These are phyloP conservation scores for Pseudogymnoascus verrucosus DNA, from an alignment of 2,329 filamentous ascomycete species.

Conservation along the genomic window DNA sequence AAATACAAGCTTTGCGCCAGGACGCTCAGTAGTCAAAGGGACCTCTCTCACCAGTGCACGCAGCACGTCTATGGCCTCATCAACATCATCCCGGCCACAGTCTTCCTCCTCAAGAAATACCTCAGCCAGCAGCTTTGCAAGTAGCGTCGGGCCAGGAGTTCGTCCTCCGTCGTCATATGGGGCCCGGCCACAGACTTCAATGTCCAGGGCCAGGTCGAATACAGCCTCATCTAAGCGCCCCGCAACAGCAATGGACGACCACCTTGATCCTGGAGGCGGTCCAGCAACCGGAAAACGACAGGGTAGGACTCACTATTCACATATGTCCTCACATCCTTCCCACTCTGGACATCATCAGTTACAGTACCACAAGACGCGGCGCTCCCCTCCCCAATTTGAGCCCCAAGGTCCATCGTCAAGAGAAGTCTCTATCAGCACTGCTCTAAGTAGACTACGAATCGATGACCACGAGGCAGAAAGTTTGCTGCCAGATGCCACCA, in stretches of 20 bases:
- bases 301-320: slow-evolving; percentile 38
- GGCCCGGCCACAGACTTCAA: slow-evolving; percentile 41
- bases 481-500: neutral
- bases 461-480: slow-evolving; percentile 15
- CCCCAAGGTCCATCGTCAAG: slow-evolving; percentile 25
- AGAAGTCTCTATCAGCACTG: slow-evolving; percentile 31
- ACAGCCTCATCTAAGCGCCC: slow-evolving; percentile 32
- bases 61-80: slow-evolving; percentile 33
- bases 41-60: slow-evolving; percentile 21
- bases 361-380: slow-evolving; percentile 2
- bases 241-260: slow-evolving; percentile 31
- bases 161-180: slow-evolving; percentile 37
- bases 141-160: slow-evolving; percentile 46
- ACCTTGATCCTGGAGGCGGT: slow-evolving; percentile 26
- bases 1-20: slow-evolving; percentile 2
- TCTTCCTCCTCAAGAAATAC: slow-evolving; percentile 35
- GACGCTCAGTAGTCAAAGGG: slow-evolving; percentile 18
- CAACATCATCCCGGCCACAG: slow-evolving; percentile 32
- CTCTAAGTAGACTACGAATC: slow-evolving; percentile 28
- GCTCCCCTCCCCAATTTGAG: neutral
- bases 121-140: slow-evolving; percentile 44
- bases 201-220: slow-evolving; percentile 33
- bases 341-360: slow-evolving; percentile 9
- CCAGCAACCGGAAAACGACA: slow-evolving; percentile 36
- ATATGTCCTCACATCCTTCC: slow-evolving; percentile 21